Conservation (phyloP, 805 yeast species). For the Schizosaccharomyces lindneri region DNA sequence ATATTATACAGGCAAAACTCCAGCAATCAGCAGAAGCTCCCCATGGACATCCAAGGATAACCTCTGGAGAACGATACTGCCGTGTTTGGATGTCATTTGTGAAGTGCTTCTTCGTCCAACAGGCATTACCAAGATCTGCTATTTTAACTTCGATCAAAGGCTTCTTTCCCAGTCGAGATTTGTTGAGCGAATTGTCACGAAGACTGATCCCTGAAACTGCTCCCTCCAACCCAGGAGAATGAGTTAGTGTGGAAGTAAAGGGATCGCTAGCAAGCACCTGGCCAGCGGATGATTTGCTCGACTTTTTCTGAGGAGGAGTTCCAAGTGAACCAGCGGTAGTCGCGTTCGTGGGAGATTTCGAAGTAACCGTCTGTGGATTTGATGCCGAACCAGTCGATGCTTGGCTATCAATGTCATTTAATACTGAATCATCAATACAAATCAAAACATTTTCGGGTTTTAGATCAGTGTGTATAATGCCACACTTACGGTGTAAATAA, state of each 20-base stretch:
- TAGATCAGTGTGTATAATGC: conserved; percentile 49
- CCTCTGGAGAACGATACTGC: conserved; percentile 83
- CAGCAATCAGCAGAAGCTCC: conserved; percentile 88
- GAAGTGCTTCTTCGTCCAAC: conserved; percentile 57
- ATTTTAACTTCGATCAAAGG: conserved; percentile 29
- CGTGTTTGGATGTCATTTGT: conserved; percentile 80
- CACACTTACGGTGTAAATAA: conserved; percentile 45
- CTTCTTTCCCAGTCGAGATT: not conserved
- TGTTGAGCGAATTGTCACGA: not conserved
- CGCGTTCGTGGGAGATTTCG: no score
- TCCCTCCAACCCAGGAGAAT: not conserved
- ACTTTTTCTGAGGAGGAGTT: no score
- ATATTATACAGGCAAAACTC: conserved; percentile 81
- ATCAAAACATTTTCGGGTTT: conserved; percentile 57
- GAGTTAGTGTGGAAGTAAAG: not conserved
- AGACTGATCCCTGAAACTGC: not conserved
- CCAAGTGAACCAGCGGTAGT: not conserved
- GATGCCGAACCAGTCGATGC: not conserved
- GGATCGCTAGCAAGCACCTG: not conserved
- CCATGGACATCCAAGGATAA: conserved; percentile 59
- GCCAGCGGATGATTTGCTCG: not conserved
- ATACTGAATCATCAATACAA: conserved; percentile 43
- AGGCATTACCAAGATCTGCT: conserved; percentile 85
- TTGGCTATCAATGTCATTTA: not conserved
- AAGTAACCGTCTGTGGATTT: no score